phyloP scores from a whole-genome alignment of 163 green algal species.

The Chloromonas sp. region DNA sequence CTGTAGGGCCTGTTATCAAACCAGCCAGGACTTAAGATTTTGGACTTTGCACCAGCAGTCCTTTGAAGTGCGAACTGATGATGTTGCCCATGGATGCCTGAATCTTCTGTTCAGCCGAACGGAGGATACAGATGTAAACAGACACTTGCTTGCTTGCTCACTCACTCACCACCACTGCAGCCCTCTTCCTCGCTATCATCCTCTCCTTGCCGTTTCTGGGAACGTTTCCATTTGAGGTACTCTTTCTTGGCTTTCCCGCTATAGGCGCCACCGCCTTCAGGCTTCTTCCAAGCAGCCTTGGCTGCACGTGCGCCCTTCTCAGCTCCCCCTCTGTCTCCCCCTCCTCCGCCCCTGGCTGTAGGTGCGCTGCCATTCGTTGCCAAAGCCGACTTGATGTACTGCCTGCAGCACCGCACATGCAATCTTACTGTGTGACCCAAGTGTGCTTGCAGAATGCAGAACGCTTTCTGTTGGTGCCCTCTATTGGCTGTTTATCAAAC shows the following conservation, averaged over 20 bases:
- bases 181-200: background rate
- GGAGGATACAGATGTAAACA: too few species aligned
- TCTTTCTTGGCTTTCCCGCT: constrained; percentile 2
- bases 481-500: too few species aligned
- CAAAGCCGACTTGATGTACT: background rate
- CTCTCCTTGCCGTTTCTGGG: background rate
- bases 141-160: too few species aligned
- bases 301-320: background rate
- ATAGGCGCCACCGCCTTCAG: background rate
- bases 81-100: too few species aligned
- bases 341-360: background rate
- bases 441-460: too few species aligned
- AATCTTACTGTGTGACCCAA: background rate
- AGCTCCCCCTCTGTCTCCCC: background rate
- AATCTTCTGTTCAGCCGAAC: too few species aligned
- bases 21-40: too few species aligned
- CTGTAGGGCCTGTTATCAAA: too few species aligned
- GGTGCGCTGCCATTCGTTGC: background rate
- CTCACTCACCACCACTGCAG: background rate
- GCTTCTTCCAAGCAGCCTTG: background rate
- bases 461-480: too few species aligned
- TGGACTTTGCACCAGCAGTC: too few species aligned
- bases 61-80: too few species aligned
- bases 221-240: background rate
- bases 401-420: background rate